Base-by-base conservation (phyloP, 2,329 filamentous ascomycete species). In the Cladophialophora chaetospira region DNA sequence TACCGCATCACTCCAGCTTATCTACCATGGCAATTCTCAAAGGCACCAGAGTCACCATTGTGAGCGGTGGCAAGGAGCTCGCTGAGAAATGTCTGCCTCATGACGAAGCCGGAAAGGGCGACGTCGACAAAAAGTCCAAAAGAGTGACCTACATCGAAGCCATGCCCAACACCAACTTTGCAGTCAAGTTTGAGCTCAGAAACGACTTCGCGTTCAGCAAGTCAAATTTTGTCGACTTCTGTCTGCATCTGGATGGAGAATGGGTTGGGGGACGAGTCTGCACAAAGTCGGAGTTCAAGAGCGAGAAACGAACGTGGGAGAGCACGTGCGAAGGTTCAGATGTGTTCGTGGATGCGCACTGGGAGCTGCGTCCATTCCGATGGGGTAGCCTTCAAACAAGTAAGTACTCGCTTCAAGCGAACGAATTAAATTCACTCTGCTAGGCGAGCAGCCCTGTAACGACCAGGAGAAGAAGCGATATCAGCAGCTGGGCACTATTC, bases 111-210 rank as follows among this genome's bases (percentile, higher is more conserved):
- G 17, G 25, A 46, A 8, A 8, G n/a, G 15, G 11, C 43, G 17
- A 2, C 11, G 8, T 11, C 15, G 11, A 55, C 45, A 17, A 15
- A 33, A 2, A n/a, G 8, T 11, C 15, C 15, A 55, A 35, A 17
- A 15, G 23, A 23, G 35, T 55, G 28, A 55, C 35, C 19, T 55
- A 55, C 36, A 55, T 36, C 11, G 15, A 49, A 25, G 44, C 43
- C 13, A 43, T 43, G 5, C 23, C 44, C 23, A 28, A 29, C 13
- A 35, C 52, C 5, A 42, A 55, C 10, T 55, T 48, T 13, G 4
- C 26, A n/a, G 49, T 48, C 44, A 21, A 33, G 4, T 49, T 11
- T 44, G 10, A 11, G 17, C 10, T 55, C n/a, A 31, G 13, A n/a
- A 5, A 15, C 13, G 5, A 26, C 6, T 33, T 35, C 6, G 5